Evolutionary conservation across 169 alveolate species (phyloP).

Genomic region (Neospora caninum): DNA sequence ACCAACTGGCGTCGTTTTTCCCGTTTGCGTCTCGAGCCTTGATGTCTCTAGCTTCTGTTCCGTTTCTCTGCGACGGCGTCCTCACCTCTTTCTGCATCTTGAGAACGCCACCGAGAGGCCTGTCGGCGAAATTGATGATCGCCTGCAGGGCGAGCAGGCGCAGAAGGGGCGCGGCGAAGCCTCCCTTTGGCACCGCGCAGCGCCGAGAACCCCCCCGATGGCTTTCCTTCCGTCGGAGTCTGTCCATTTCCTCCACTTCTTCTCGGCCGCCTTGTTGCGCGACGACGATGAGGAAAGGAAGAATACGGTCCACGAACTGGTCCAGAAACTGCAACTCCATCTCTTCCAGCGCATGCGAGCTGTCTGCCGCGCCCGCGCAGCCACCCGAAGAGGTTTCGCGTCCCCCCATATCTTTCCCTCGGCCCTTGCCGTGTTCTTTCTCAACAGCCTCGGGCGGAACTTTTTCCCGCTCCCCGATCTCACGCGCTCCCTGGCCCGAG

Average conservation of each 20-base stretch:
- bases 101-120: not conserved
- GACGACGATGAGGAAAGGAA: not conserved
- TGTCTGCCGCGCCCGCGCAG: not conserved
- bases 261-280: not conserved
- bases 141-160: constrained; percentile 16
- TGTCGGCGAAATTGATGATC: not conserved
- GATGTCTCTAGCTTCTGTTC: too few species aligned
- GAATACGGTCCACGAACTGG: not conserved
- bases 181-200: not conserved
- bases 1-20: too few species aligned
- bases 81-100: not conserved
- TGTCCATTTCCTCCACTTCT: not conserved
- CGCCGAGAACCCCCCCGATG: not conserved
- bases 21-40: too few species aligned
- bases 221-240: not conserved
- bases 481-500: not conserved
- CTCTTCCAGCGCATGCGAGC: not conserved
- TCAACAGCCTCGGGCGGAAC: not conserved
- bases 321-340: constrained; percentile 1
- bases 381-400: not conserved
- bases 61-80: too few species aligned
- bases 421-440: not conserved
- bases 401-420: not conserved
- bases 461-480: not conserved
- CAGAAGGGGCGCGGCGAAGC: not conserved